Percentiles rank a stretch among this genome's conserved stretches.
These are phyloP conservation scores for Leccinum subatratum DNA, from an alignment of 1,284 basidiomycete genomes.

Conservation along the genomic window DNA sequence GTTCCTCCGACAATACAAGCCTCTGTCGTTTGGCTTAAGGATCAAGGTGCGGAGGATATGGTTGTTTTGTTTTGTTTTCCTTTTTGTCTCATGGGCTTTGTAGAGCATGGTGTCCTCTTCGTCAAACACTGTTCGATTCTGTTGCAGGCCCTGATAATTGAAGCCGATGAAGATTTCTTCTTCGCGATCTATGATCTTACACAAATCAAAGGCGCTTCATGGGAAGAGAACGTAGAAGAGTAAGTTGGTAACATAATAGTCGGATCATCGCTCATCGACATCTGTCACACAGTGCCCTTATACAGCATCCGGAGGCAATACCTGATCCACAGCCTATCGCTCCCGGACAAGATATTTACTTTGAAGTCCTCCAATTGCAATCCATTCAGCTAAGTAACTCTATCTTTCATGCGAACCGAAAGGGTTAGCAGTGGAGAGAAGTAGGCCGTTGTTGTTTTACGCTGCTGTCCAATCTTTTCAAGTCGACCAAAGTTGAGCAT, in stretches of 20 bases:
- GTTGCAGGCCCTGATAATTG: conserved; percentile 91
- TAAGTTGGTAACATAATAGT: conserved; percentile 37
- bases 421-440: conserved; percentile 90
- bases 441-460: conserved; percentile 43
- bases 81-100: conserved; percentile 3
- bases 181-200: conserved; percentile 90
- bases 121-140: conserved; percentile 96
- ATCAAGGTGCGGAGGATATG: conserved; percentile 61
- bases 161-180: conserved; percentile 95
- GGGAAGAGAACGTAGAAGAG: conserved; percentile 77
- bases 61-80: too few species aligned
- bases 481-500: conserved; percentile 59
- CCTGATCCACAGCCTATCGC: conserved; percentile 69
- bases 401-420: conserved; percentile 98
- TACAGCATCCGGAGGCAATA: conserved; percentile 72
- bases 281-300: conserved; percentile 56
- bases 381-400: conserved; percentile 86
- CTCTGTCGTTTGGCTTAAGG: conserved; percentile 87
- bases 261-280: conserved; percentile 9
- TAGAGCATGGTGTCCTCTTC: conserved; percentile 93
- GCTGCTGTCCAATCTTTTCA: conserved; percentile 8
- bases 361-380: conserved; percentile 96
- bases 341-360: conserved; percentile 83
- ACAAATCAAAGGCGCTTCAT: conserved; percentile 85
- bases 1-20: conserved; percentile 86